Base-by-base conservation (phyloP, 106 monocot genomes). In the Vanilla planifolia region DNA sequence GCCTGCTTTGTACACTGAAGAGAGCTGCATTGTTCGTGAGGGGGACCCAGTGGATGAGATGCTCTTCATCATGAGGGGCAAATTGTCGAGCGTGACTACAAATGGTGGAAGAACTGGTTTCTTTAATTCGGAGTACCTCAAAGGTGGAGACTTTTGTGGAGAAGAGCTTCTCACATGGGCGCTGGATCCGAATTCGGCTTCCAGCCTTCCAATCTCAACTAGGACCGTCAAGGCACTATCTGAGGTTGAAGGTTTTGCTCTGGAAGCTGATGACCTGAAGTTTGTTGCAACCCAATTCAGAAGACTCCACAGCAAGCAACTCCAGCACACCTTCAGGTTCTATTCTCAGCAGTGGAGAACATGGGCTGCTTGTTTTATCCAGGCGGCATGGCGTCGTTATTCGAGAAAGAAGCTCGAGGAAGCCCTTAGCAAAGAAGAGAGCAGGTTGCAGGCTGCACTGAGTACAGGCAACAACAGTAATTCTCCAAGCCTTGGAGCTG, bases 131-230 rank as follows among this genome's bases (percentile, higher is more conserved):
- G 73, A 79, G 51, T 48, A 46, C 27, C 72, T 85, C 34, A 77
- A 77, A 25, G 72, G 64, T 22, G 79, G 84, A 0, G 84, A 85
- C 44, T 85, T 85, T 36, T 85, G 84, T 34, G 84, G 84, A 14
- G 84, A 85, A 50, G 84, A 85, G 56, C 79, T 85, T 6, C 63
- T 79, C 8, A 85, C 84, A 0, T 85, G 84, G 84, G 84, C 79
- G 22, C 50, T 85, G 39, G 84, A 85, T 30, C 84, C 84, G 5
- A 58, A 76, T 29, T 76, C 79, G 35, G 60, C 75, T 6, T 66
- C 79, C 40, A 79, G 62, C 69, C 79, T 85, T 8, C 84, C 84
- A 34, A 69, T 62, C 33, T 85, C 84, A 33, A 85, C 84, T 13
- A 75, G 84, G 56, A 85, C 84, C 0, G 84, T 79, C 35, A 76